A percentile compares a stretch with the other conserved stretches of the same genome.
These are phyloP conservation scores for Lodderomyces elongisporus DNA, from an alignment of 1,139 yeast genomes.

Conservation along the genomic window DNA sequence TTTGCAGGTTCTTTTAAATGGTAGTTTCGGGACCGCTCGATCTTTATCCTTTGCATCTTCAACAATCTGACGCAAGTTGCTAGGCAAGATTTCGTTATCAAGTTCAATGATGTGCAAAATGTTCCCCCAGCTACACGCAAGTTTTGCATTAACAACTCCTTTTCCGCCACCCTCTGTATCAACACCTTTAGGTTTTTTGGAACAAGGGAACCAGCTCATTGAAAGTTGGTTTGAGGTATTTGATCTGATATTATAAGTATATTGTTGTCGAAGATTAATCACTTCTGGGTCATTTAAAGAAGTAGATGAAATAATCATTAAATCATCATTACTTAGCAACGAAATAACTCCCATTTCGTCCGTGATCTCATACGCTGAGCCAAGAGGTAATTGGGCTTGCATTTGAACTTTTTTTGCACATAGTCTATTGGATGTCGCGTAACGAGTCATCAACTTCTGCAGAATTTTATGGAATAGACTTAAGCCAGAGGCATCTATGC, in stretches of 20 bases:
- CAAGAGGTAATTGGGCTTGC: slow-evolving; percentile 50
- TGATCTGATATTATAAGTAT: slow-evolving; percentile 24
- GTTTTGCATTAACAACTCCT: slow-evolving; percentile 35
- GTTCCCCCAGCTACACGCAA: slow-evolving; percentile 69
- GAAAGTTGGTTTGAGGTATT: slow-evolving; percentile 14
- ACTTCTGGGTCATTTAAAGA: slow-evolving; percentile 41
- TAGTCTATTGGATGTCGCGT: slow-evolving; percentile 46
- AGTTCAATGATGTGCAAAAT: slow-evolving; percentile 53
- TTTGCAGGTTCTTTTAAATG: slow-evolving; percentile 41
- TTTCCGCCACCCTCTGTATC: slow-evolving; percentile 28
- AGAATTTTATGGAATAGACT: slow-evolving; percentile 57
- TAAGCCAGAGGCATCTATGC: slow-evolving; percentile 58
- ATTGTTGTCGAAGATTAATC: slow-evolving; percentile 35
- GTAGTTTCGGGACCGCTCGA: slow-evolving; percentile 31
- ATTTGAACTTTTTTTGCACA: slow-evolving; percentile 37
- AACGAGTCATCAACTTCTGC: slow-evolving; percentile 48
- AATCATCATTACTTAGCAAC: slow-evolving; percentile 47
- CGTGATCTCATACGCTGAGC: slow-evolving; percentile 44
- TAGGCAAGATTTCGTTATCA: slow-evolving; percentile 26
- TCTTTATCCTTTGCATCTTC: slow-evolving; percentile 39
- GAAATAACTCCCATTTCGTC: slow-evolving; percentile 61
- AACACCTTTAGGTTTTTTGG: slow-evolving; percentile 10
- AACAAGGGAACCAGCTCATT: slow-evolving; percentile 54
- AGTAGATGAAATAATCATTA: slow-evolving; percentile 52
- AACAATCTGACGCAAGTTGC: slow-evolving; percentile 23